A percentile compares a stretch with the other conserved stretches of the same genome.
phyloP scores from a whole-genome alignment of 768 basidiomycete species.

The Serendipita vermifera region DNA sequence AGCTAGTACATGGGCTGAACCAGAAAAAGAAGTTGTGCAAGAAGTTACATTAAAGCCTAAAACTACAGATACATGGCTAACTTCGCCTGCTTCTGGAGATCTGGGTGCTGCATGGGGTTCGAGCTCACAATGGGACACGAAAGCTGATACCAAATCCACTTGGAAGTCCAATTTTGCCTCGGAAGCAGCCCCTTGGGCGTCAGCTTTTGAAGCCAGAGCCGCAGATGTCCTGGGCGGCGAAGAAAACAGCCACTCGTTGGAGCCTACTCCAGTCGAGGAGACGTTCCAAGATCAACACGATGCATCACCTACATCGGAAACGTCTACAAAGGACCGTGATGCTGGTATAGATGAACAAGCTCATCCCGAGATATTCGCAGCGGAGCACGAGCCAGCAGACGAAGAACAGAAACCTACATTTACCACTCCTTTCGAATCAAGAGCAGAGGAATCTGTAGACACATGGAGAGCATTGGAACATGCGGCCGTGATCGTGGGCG shows the following conservation, averaged over 20 bases:
- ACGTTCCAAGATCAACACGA: too few species aligned
- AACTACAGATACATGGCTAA: background rate
- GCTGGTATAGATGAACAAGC: too few species aligned
- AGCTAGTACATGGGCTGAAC: conserved; percentile 4
- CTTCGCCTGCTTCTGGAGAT: background rate
- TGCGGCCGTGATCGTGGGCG: background rate
- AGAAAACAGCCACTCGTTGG: background rate
- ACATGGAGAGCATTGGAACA: background rate
- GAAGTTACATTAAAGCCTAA: background rate
- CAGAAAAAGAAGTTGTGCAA: background rate
- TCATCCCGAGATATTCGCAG: too few species aligned
- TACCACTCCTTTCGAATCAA: background rate
- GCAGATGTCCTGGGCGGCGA: conserved; percentile 2
- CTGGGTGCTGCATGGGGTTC: background rate
- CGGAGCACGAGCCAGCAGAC: too few species aligned
- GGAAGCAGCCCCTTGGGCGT: background rate
- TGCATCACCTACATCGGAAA: too few species aligned
- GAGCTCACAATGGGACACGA: background rate
- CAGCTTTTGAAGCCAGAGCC: background rate
- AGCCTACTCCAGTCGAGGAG: too few species aligned
- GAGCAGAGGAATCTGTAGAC: background rate
- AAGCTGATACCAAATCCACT: background rate
- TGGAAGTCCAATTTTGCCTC: background rate
- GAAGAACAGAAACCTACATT: background rate
- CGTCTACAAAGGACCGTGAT: too few species aligned